These are phyloP conservation scores for Ceratocystis smalleyi DNA, from an alignment of 2,329 filamentous ascomycete genomes.

Conservation along the genomic window DNA sequence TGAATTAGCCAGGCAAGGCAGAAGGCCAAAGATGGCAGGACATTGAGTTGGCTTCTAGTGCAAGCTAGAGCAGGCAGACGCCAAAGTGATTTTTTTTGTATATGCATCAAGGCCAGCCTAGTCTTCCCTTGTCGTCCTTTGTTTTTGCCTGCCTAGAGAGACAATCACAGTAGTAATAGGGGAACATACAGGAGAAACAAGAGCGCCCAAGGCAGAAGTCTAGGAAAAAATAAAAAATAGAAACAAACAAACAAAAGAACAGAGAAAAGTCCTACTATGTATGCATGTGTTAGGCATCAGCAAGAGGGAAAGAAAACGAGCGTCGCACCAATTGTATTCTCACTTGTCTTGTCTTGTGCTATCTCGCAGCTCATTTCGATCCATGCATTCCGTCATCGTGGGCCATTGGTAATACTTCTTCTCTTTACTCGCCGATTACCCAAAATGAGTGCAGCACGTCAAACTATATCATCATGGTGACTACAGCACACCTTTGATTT, in stretches of 20 bases:
- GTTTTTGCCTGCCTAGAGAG: neutral
- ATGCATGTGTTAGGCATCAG: neutral
- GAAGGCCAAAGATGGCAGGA: neutral
- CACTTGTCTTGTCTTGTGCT: neutral
- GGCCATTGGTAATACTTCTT: neutral
- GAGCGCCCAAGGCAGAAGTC: neutral
- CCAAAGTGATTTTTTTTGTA: neutral
- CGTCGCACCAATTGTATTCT: neutral
- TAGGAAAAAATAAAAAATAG: neutral
- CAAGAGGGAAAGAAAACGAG: neutral
- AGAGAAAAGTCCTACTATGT: neutral
- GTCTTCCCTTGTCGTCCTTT: too few species aligned
- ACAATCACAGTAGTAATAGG: neutral
- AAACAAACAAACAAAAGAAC: neutral
- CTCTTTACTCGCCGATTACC: neutral
- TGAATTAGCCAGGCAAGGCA: neutral
- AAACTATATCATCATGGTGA: neutral
- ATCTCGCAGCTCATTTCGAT: too few species aligned
- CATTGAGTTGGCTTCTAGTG: too few species aligned
- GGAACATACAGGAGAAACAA: neutral
- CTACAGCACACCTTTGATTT: neutral
- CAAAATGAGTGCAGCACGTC: neutral
- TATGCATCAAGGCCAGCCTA: too few species aligned
- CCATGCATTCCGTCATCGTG: neutral
- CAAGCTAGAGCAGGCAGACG: neutral